Evolutionary conservation across 345 rosid genomes (phyloP).

Genomic region (Lagerstroemia speciosa): DNA sequence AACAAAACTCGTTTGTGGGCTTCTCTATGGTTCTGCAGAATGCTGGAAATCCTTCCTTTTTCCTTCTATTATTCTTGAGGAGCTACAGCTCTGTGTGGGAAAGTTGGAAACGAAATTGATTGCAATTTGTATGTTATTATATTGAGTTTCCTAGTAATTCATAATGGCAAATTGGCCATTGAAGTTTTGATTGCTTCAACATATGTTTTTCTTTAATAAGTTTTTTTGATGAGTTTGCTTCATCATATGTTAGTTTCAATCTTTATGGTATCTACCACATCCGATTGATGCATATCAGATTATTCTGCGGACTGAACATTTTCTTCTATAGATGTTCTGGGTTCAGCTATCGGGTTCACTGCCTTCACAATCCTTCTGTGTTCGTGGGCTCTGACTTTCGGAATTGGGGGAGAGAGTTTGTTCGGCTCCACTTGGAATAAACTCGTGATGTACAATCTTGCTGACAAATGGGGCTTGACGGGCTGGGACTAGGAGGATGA

Average conservation of each 20-base stretch:
- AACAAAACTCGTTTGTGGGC: not conserved
- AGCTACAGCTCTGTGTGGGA: not conserved
- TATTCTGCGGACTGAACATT: not conserved
- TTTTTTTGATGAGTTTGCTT: too few species aligned
- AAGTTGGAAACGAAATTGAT: not conserved
- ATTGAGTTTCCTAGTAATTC: not conserved
- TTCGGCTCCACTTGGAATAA: slow-evolving; percentile 78
- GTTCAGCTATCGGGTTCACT: slow-evolving; percentile 73
- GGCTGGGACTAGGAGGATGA: slow-evolving; percentile 31
- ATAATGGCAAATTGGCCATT: not conserved
- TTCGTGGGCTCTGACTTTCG: slow-evolving; percentile 87
- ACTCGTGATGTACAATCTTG: slow-evolving; percentile 88
- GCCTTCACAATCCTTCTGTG: slow-evolving; percentile 46
- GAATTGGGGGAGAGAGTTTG: slow-evolving; percentile 71
- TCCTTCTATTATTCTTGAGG: not conserved
- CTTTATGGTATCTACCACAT: not conserved
- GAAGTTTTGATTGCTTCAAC: not conserved
- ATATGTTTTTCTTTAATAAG: too few species aligned
- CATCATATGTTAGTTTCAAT: not conserved
- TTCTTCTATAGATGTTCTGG: slow-evolving; percentile 50
- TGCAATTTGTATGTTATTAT: not conserved
- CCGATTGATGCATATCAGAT: not conserved
- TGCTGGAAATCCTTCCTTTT: not conserved
- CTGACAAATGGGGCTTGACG: slow-evolving; percentile 77
- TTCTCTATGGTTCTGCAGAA: not conserved